phyloP scores from a whole-genome alignment of 1,284 basidiomycete species.

The Porodaedalea pini region DNA sequence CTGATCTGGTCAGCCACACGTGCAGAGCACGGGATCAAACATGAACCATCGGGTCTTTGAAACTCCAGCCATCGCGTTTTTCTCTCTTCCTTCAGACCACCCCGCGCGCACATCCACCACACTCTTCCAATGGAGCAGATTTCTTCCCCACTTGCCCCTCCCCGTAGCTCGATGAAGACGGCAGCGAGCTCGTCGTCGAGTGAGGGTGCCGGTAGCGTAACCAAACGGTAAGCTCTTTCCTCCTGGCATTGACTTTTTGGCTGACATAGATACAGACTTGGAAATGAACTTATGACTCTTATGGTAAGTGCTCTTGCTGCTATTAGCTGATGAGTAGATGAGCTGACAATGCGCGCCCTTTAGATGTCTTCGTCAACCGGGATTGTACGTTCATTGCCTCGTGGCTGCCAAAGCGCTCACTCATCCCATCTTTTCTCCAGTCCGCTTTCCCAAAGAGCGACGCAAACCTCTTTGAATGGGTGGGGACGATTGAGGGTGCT shows the following conservation, averaged over 20 bases:
- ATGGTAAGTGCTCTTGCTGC: slow-evolving; percentile 55
- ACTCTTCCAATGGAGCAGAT: slow-evolving; percentile 61
- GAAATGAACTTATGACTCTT: slow-evolving; percentile 78
- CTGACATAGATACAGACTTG: slow-evolving; percentile 44
- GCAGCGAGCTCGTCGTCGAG: slow-evolving; percentile 46
- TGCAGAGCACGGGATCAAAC: not conserved
- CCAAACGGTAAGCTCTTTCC: slow-evolving; percentile 63
- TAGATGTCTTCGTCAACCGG: slow-evolving; percentile 84
- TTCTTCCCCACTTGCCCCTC: slow-evolving; percentile 59
- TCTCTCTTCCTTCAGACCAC: slow-evolving; percentile 1
- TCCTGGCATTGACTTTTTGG: not conserved
- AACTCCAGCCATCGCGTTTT: slow-evolving; percentile 6
- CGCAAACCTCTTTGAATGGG: slow-evolving; percentile 79
- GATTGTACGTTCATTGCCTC: slow-evolving; percentile 49
- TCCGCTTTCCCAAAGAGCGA: slow-evolving; percentile 83
- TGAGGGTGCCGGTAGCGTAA: slow-evolving; percentile 68
- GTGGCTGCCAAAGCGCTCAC: not conserved
- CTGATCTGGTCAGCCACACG: slow-evolving; percentile 1
- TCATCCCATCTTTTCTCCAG: slow-evolving; percentile 35
- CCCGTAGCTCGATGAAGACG: slow-evolving; percentile 53
- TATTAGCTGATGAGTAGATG: not conserved
- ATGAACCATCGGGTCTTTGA: slow-evolving; percentile 2
- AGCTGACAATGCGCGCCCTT: slow-evolving; percentile 9
- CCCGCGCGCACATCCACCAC: not conserved
- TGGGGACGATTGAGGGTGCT: slow-evolving; percentile 78